Conservation (phyloP, 805 yeast species). For the Suhomyces canberraensis region DNA sequence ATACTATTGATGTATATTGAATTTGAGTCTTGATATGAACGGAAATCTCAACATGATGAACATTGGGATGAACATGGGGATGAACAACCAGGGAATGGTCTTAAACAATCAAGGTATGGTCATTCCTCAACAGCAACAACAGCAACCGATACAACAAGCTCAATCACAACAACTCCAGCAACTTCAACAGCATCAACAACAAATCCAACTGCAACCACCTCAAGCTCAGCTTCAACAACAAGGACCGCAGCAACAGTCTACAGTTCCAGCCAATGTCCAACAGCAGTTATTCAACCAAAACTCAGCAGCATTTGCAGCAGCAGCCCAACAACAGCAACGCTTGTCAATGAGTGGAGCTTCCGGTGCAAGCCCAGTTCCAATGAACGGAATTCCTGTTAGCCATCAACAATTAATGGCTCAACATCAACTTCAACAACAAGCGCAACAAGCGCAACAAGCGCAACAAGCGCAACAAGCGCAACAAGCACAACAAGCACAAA, state of each 20-base stretch:
- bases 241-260: neutral
- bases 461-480: conserved; percentile 14
- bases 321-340: conserved; percentile 5
- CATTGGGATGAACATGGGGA: conserved; percentile 9
- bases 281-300: conserved; percentile 4
- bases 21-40: conserved; percentile 10
- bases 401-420: conserved; percentile 11
- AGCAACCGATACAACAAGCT: conserved; percentile 6
- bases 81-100: conserved; percentile 7
- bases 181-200: neutral
- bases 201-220: neutral
- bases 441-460: conserved; percentile 9
- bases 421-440: conserved; percentile 11
- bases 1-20: too few species aligned
- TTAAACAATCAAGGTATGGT: conserved; percentile 6
- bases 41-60: conserved; percentile 10
- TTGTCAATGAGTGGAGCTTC: conserved; percentile 5
- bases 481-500: conserved; percentile 9
- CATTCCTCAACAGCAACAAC: conserved; percentile 11
- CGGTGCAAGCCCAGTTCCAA: conserved; percentile 4
- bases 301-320: conserved; percentile 1
- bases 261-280: conserved; percentile 1
- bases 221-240: conserved; percentile 1
- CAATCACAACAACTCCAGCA: conserved; percentile 6
- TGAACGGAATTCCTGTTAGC: conserved; percentile 7